Conservation (phyloP, 2,329 filamentous ascomycete genomes). For the Dactylonectria macrodidyma region DNA sequence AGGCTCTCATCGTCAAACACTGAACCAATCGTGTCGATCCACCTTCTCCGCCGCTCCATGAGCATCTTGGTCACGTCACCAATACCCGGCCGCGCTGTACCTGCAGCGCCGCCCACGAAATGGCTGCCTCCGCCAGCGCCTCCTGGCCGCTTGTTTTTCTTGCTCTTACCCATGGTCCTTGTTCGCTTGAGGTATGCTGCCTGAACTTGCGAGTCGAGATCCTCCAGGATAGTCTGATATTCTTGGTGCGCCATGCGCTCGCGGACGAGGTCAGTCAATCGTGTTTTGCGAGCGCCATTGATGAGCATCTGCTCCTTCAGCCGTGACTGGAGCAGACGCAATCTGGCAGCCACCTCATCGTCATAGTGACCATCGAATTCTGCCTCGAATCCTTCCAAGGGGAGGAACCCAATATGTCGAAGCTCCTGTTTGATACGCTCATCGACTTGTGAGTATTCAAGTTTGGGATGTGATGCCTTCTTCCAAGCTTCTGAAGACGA, state of each 20-base stretch:
- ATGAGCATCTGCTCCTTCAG: constrained; percentile 87
- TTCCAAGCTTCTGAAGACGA: constrained; percentile 84
- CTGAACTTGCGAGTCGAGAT: constrained; percentile 95
- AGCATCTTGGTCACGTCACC: constrained; percentile 92
- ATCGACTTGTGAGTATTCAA: constrained; percentile 90
- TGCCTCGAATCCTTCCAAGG: constrained; percentile 73
- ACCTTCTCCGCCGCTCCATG: constrained; percentile 91
- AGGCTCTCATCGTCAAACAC: constrained; percentile 90
- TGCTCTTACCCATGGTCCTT: constrained; percentile 92
- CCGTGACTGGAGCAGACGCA: constrained; percentile 87
- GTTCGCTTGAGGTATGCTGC: constrained; percentile 96
- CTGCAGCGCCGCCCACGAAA: constrained; percentile 70
- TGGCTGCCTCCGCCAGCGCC: constrained; percentile 82
- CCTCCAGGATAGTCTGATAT: constrained; percentile 96
- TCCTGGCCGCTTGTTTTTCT: constrained; percentile 87
- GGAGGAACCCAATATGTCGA: constrained; percentile 89
- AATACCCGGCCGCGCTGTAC: constrained; percentile 82
- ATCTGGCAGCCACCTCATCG: constrained; percentile 91
- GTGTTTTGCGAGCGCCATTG: constrained; percentile 92
- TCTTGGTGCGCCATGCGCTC: constrained; percentile 97
- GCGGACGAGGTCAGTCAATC: constrained; percentile 88
- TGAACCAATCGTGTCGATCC: constrained; percentile 91
- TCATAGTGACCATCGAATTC: constrained; percentile 94
- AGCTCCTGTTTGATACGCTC: constrained; percentile 93
- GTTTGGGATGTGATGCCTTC: constrained; percentile 79